A percentile compares a stretch with the other conserved stretches of the same genome.
These are phyloP conservation scores for Inonotus obliquus DNA, from an alignment of 1,284 basidiomycete genomes.

Conservation along the genomic window DNA sequence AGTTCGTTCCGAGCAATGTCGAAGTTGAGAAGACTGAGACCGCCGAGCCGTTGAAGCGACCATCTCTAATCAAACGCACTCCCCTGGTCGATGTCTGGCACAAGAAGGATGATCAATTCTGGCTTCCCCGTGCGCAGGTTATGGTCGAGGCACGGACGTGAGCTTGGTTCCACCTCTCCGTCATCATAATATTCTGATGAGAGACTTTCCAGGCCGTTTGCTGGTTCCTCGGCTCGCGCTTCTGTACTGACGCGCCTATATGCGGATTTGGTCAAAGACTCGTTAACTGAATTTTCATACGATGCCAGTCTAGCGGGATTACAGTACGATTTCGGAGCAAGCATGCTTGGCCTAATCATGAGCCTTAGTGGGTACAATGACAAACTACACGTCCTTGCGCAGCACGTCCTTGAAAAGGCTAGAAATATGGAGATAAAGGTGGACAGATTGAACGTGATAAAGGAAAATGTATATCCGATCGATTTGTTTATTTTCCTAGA, in stretches of 20 bases:
- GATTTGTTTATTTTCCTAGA: slow-evolving; percentile 5
- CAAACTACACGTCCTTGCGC: slow-evolving; percentile 78
- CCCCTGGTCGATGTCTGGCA: slow-evolving; percentile 79
- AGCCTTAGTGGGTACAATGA: slow-evolving; percentile 90
- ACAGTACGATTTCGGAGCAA: slow-evolving; percentile 66
- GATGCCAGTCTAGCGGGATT: slow-evolving; percentile 92
- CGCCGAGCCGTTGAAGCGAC: slow-evolving; percentile 66
- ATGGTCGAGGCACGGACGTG: slow-evolving; percentile 70
- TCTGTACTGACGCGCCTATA: slow-evolving; percentile 75
- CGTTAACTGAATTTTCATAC: slow-evolving; percentile 88
- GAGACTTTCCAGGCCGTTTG: slow-evolving; percentile 39
- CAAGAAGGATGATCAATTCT: slow-evolving; percentile 95
- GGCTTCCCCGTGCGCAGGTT: slow-evolving; percentile 85
- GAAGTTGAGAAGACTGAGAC: slow-evolving; percentile 74
- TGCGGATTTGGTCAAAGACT: slow-evolving; percentile 84
- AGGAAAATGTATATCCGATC: slow-evolving; percentile 66
- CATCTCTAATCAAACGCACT: slow-evolving; percentile 72
- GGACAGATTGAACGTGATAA: slow-evolving; percentile 77
- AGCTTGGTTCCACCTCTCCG: slow-evolving; percentile 14
- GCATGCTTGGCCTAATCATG: slow-evolving; percentile 68
- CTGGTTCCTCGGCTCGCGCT: slow-evolving; percentile 51
- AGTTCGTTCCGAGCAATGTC: slow-evolving; percentile 87
- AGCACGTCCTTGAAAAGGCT: slow-evolving; percentile 73
- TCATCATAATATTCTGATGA: slow-evolving; percentile 6
- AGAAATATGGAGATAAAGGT: slow-evolving; percentile 65